Evolutionary conservation across 495 filamentous ascomycete species (phyloP), one percentile per base, ranked within the genome.

Genomic region (Chaetomium cochliodes): DNA sequence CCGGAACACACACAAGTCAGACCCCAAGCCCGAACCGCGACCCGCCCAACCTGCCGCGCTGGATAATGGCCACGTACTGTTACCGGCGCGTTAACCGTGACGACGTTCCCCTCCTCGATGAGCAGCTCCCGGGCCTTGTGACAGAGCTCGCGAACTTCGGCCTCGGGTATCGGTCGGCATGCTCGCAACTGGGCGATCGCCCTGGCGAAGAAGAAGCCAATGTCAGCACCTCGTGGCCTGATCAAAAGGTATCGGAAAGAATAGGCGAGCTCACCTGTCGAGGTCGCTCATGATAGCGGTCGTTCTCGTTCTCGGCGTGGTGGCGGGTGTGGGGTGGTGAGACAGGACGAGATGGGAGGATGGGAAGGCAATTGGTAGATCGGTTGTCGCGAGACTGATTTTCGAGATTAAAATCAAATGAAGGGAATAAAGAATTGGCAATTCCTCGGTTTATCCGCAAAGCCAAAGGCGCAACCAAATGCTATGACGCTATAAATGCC

Each of bases 51-150:
- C 5, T 6, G 28, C 28, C 6, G 6, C 28, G 28, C 3, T 11
- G 11, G 11, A 6, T n/a, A 44, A 23, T 13, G 13, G 30, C 23
- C 12, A 52, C 72, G 26, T 82, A 89, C 87, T 74, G 94, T 98
- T 69, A 98, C 94, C 26, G 94, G 94, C 61, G 94, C 94, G 72
- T 93, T 89, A 67, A 98, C 93, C 41, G 91, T 90, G 60, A 98
- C 94, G 54, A 98, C 94, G 76, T 98, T 98, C 64, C 91, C 93
- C 79, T 98, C 94, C 79, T 98, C 94, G 65, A 98, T 96, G 55
- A 98, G 81, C 44, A 98, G 86, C 79, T 98, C 94, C 61, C 94
- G 87, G 54, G 94, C 94, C 78, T 98, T 98, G 82, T 97, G 92
- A 79, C 96, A 98, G 72, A 98, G 84, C 76, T 98, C 92, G 69